Conservation (phyloP, 768 basidiomycete genomes). For the Clavulina sp. region DNA sequence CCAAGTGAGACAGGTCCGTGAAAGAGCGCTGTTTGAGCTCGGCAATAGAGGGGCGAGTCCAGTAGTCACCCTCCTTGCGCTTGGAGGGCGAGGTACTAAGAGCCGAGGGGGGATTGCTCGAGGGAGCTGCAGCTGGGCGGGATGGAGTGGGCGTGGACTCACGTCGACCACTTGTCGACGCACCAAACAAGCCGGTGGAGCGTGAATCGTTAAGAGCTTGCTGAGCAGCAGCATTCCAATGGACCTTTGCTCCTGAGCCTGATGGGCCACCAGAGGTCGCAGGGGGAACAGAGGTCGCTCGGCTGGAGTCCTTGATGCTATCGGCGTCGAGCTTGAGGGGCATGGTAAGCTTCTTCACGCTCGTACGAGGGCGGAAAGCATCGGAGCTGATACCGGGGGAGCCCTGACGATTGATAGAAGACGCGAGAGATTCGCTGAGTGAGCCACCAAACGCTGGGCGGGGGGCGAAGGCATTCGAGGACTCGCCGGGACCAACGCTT, state of each 20-base stretch:
- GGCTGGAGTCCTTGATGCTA: not conserved
- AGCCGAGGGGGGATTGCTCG: not conserved
- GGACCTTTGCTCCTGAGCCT: conserved; percentile 13
- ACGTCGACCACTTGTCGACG: too few relatives aligned
- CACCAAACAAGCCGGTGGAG: conserved; percentile 8
- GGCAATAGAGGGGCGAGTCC: conserved; percentile 61
- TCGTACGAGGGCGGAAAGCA: conserved; percentile 45
- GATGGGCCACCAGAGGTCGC: not conserved
- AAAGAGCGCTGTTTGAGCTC: conserved; percentile 54
- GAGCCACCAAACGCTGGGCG: not conserved
- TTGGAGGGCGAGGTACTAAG: not conserved
- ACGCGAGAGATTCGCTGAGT: not conserved
- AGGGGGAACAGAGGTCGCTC: not conserved
- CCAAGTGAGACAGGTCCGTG: conserved; percentile 54
- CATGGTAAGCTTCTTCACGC: conserved; percentile 84
- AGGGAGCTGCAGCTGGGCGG: not conserved
- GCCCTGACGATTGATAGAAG: not conserved
- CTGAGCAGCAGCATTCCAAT: not conserved
- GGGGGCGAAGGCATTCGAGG: not conserved
- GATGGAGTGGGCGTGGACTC: not conserved
- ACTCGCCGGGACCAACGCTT: not conserved
- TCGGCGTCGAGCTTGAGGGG: not conserved
- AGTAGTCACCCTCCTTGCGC: conserved; percentile 70
- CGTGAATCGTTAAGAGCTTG: conserved; percentile 22
- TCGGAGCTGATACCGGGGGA: conserved; percentile 26